Base-by-base conservation (phyloP, 2,329 filamentous ascomycete genomes). In the Ascochyta rabiei region DNA sequence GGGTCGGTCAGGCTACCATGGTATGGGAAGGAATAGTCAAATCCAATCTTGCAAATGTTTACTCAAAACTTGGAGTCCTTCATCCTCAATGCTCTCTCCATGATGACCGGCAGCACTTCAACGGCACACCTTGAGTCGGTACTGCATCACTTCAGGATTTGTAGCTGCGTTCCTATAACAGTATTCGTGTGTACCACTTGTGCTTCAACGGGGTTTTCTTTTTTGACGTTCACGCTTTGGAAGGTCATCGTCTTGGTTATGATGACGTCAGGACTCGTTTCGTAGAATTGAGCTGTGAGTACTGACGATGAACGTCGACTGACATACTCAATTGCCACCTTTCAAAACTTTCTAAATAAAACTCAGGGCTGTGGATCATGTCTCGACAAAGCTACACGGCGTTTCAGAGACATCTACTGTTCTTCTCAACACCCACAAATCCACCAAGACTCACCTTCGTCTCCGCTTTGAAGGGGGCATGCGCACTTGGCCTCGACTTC, bases 381-480 rank as follows among this genome's bases (percentile, higher is more conserved):
- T 61, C 63, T 40, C 49, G 46, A 48, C 53, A 28, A 33, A 56
- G 44, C 7, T 63, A 62, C 40, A 60, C 63, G 4, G 56, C 64
- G 12, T 67, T 67, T 34, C 63, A 67, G 37, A 46, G 46, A 24
- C 64, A 67, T 34, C 54, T 67, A 9, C 30, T 58, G 18, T 67
- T 66, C 57, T 66, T 67, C 43, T 63, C 63, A 5, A 67, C 62
- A 1, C 60, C 60, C 6, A 65, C 62, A 12, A 48, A 56, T 12
- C 59, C 60, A 28, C 61, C 64, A 10, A 31, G 59, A 13, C 60
- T 67, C 15, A 67, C 64, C 15, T 56, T 67, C 19, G 13, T 47
- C 4, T 67, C 63, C 10, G 58, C 53, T 13, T 43, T 66, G 10
- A 59, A 60, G 40, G 64, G 57, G n/a, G 50, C 56, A 26, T 44